Conservation (phyloP, 768 basidiomycete genomes). For the Kwoniella europaea region DNA sequence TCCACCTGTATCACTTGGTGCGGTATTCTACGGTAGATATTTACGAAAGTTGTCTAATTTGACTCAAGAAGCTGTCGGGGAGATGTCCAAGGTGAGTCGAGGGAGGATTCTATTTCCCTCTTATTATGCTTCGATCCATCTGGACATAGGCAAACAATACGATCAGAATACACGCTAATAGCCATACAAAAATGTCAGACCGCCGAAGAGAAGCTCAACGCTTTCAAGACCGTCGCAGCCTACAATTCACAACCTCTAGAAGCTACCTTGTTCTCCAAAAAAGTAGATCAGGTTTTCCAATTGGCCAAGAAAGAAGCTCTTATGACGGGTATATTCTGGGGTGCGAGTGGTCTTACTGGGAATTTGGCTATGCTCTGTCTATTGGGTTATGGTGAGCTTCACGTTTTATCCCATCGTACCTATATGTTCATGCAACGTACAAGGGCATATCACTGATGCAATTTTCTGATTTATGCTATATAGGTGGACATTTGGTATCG, state of each 20-base stretch:
- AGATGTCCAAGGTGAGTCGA: constrained; percentile 75
- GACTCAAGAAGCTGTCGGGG: constrained; percentile 93
- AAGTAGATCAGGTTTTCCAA: constrained; percentile 67
- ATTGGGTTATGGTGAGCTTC: constrained; percentile 78
- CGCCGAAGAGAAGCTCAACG: constrained; percentile 90
- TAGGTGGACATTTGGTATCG: constrained; percentile 89
- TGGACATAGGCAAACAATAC: not conserved
- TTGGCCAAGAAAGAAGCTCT: constrained; percentile 85
- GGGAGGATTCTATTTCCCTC: not conserved
- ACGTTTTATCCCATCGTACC: no score
- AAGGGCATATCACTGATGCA: no score
- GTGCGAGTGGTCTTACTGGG: constrained; percentile 77
- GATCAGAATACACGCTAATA: no score
- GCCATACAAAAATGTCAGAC: constrained; percentile 61
- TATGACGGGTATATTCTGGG: constrained; percentile 91
- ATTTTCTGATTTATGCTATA: not conserved
- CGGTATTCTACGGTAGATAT: constrained; percentile 85
- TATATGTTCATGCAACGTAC: no score
- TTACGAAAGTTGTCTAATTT: constrained; percentile 85
- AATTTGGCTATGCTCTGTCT: constrained; percentile 87
- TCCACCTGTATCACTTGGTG: constrained; percentile 65
- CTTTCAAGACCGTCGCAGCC: constrained; percentile 73
- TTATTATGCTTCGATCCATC: not conserved
- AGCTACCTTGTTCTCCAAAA: constrained; percentile 72
- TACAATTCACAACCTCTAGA: constrained; percentile 67